Evolutionary conservation across 495 filamentous ascomycete genomes (phyloP).

Genomic region (Immersiella caudata): DNA sequence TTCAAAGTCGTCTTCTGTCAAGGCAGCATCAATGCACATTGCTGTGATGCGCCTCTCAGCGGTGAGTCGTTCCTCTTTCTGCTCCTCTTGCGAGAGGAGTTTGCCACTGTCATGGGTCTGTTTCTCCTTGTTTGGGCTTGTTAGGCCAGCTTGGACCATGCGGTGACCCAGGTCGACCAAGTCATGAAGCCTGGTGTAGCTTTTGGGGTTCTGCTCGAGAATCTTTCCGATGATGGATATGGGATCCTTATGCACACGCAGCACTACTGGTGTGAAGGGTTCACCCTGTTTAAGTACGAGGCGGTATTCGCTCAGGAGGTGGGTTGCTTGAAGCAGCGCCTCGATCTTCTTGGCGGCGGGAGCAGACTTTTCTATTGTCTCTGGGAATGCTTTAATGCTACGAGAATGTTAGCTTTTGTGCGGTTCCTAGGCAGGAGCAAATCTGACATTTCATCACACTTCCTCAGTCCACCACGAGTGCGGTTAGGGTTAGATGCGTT

Average conservation of each 20-base stretch:
- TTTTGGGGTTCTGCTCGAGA: conserved; percentile 81
- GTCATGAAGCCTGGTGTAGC: conserved; percentile 85
- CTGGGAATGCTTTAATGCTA: conserved; percentile 71
- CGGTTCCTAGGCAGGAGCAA: background rate
- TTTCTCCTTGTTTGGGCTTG: conserved; percentile 31
- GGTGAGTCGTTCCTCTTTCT: conserved; percentile 35
- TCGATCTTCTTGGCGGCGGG: conserved; percentile 58
- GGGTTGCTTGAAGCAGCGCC: conserved; percentile 80
- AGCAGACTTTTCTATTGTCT: conserved; percentile 60
- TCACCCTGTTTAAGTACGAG: conserved; percentile 88
- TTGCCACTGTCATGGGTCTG: conserved; percentile 12
- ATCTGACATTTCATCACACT: conserved; percentile 78
- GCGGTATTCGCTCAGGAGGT: conserved; percentile 83
- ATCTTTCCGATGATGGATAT: conserved; percentile 81
- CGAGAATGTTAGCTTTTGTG: conserved; percentile 15
- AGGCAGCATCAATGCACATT: conserved; percentile 86
- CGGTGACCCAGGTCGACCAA: conserved; percentile 76
- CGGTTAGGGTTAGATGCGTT: conserved; percentile 89
- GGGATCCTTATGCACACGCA: conserved; percentile 85
- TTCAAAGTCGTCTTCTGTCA: conserved; percentile 88
- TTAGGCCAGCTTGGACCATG: conserved; percentile 72
- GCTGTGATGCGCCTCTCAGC: conserved; percentile 73
- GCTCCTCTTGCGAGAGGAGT: conserved; percentile 28
- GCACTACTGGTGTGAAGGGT: conserved; percentile 87
- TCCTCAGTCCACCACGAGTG: conserved; percentile 79